These are phyloP conservation scores for Vigna trinervia DNA, from an alignment of 306 rosid genomes.

Conservation along the genomic window DNA sequence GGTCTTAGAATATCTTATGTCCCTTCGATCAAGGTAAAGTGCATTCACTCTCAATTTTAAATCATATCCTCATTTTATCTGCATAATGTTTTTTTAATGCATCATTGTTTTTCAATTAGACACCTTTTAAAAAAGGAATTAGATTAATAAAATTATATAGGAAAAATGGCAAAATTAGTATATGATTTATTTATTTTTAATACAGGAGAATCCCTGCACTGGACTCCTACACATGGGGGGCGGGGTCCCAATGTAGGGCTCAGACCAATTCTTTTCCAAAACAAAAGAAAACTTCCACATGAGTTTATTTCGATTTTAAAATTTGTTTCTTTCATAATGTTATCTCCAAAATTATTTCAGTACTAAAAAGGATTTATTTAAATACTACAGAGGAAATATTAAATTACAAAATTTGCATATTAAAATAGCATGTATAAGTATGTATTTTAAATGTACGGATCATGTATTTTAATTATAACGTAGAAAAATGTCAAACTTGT, in stretches of 20 bases:
- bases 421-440: background rate
- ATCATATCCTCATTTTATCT: background rate
- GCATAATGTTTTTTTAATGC: background rate
- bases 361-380: background rate
- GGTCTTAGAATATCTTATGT: background rate
- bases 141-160: background rate
- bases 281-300: no score
- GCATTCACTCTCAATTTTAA: background rate
- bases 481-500: no score
- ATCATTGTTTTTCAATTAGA: background rate
- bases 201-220: background rate
- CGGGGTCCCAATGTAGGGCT: constrained; percentile 20
- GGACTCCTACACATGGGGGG: constrained; percentile 40
- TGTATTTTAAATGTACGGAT: no score
- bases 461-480: no score
- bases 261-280: background rate
- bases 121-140: background rate
- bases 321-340: background rate
- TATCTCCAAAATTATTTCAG: background rate
- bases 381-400: background rate
- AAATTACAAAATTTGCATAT: background rate
- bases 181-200: background rate
- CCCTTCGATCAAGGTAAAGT: background rate
- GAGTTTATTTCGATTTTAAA: constrained; percentile 7
- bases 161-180: background rate